A percentile compares a stretch with the other conserved stretches of the same genome.
Conservation (phyloP, 768 basidiomycete genomes). For the Lentinula aciculospora region DNA sequence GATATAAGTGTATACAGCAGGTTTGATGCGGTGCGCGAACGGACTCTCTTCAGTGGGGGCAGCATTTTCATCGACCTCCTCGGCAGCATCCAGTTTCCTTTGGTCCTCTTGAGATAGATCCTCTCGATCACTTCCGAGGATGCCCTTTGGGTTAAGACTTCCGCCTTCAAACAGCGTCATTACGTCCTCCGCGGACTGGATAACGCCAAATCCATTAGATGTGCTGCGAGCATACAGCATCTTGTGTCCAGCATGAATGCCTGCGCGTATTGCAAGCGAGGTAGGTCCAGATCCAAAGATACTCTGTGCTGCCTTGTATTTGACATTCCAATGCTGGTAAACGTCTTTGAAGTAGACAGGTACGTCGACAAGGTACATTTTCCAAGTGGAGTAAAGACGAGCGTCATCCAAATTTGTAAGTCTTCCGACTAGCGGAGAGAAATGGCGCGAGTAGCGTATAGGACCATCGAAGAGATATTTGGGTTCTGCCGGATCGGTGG, state of each 20-base stretch:
- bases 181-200: slow-evolving; percentile 44
- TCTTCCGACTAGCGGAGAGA: slow-evolving; percentile 62
- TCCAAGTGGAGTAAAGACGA: slow-evolving; percentile 77
- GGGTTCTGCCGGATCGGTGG: slow-evolving; percentile 33
- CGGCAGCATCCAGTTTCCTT: not conserved
- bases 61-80: not conserved
- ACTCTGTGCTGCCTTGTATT: slow-evolving; percentile 64
- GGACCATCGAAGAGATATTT: slow-evolving; percentile 73
- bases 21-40: slow-evolving; percentile 53
- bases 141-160: not conserved
- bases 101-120: not conserved
- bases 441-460: slow-evolving; percentile 64
- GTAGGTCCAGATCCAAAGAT: slow-evolving; percentile 60
- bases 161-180: slow-evolving; percentile 32
- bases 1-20: slow-evolving; percentile 83
- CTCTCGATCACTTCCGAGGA: not conserved
- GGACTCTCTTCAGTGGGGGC: slow-evolving; percentile 4
- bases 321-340: slow-evolving; percentile 60
- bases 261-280: slow-evolving; percentile 57
- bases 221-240: slow-evolving; percentile 70
- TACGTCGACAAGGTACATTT: slow-evolving; percentile 59
- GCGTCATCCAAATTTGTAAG: slow-evolving; percentile 57
- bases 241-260: slow-evolving; percentile 67
- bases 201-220: slow-evolving; percentile 55
- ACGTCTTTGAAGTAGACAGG: slow-evolving; percentile 52